Evolutionary conservation across 768 basidiomycete genomes (phyloP), one percentile per base, ranked within the genome.

Genomic region (Chlorophyllum brunneum): DNA sequence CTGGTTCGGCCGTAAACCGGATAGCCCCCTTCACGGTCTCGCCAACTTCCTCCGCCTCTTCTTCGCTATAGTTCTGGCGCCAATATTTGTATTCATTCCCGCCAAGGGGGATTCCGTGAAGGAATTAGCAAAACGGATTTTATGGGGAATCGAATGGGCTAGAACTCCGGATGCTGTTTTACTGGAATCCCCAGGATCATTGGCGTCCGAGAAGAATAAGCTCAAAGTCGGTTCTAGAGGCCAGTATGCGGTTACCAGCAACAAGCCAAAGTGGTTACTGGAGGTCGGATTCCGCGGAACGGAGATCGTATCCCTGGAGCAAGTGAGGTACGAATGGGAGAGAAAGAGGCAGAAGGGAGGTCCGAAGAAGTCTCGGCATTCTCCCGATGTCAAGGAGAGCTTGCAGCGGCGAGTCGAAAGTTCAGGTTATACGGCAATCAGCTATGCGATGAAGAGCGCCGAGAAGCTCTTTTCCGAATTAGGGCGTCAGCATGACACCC

Each of bases 401-500:
- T 16, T 37, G 11, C 24, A 33, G 13, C 27, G 20, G 42, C 34
- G 15, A 6, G 42, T 41, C 24, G 33, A 52, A 5, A 20, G 5
- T 15, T 29, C 1, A 11, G 41, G 42, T 2, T 53, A 53, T 24
- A 46, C 43, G 5, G 51, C 51, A n/a, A 53, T 53, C 26, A 53
- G 51, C 27, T 53, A 53, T n/a, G n/a, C 43, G 26, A 39, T 53
- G 43, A 18, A 39, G 8, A 53, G 51, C 20, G 51, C 51, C 1
- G 29, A 39, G 20, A 36, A 15, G n/a, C 18, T 53, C 11, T 53
- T 53, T 15, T 6, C 16, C 6, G 20, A 29, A 24, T 10, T 36
- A 3, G 20, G 18, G 8, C 9, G 23, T 5, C 1, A 27, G 13
- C 51, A 39, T 24, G 43, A 39, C 9, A n/a, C 42, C 4, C 43